Base-by-base conservation (phyloP, 2,329 filamentous ascomycete genomes). In the Trichoderma aggressivum region DNA sequence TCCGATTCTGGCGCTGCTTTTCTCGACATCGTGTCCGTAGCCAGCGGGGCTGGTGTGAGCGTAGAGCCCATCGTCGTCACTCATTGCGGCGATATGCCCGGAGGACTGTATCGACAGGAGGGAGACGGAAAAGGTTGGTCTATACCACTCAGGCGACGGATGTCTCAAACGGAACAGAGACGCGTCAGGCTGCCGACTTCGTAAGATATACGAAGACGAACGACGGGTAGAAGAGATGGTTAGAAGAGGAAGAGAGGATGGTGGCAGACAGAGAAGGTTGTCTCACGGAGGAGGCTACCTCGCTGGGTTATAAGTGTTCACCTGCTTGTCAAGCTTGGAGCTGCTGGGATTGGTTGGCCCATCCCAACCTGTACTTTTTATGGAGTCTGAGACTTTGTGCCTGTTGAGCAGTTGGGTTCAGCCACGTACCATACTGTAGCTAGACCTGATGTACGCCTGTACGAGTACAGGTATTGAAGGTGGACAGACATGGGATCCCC, bases 21-120 rank as follows among this genome's bases (percentile, higher is more conserved):
- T 75, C 60, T 76, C 74, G 30, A 73, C 66, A 43, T 76, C 75
- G 10, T 60, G 32, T 34, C 64, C 70, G 26, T 60, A 47, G 24
- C 11, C 65, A 21, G 39, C 14, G 24, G 21, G 30, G 14, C 24
- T 47, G 5, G 47, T 18, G 3, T 55, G 59, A 59, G 70, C 66
- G 34, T 70, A 47, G 10, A 72, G 70, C 70, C 70, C 70, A 26
- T 60, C 70, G 53, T 63, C 65, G 28, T 62, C 32, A 47, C 70
- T 70, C 70, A 71, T 71, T 39, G 16, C 16, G 55, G 39, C 10
- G 36, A 50, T 28, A 60, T 50, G n/a, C 26, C 24, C 36, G 32
- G 63, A 34, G 24, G 39, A 53, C n/a, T 43, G 1, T 21, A 0
- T 32, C 18, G 21, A 28, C 28, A 28, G 36, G 16, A 69, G 56